Conservation (phyloP, 2,329 filamentous ascomycete species). For the Mycosphaerella sp. region DNA sequence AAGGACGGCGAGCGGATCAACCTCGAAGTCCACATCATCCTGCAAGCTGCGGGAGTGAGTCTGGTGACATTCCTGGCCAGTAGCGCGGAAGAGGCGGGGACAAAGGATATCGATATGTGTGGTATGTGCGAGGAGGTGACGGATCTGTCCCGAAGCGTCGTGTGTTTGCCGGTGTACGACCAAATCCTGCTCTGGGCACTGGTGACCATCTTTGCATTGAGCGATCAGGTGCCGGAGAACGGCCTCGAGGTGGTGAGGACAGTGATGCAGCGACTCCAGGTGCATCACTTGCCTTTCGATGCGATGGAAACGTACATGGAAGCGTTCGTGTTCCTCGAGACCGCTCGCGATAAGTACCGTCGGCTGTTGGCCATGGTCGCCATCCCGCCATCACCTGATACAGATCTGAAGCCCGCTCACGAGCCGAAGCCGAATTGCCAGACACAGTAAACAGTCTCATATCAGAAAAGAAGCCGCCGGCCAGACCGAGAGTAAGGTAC, state of each 20-base stretch:
- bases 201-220: slow-evolving; percentile 14
- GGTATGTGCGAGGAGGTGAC: slow-evolving; percentile 14
- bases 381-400: neutral
- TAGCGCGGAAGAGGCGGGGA: slow-evolving; percentile 3
- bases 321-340: slow-evolving; percentile 14
- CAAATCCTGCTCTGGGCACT: slow-evolving; percentile 14
- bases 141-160: slow-evolving; percentile 11
- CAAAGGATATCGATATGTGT: slow-evolving; percentile 10
- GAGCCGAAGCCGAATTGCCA: neutral
- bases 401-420: neutral
- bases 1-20: slow-evolving; percentile 14
- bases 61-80: slow-evolving; percentile 12
- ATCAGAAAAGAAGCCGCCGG: neutral
- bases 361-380: neutral
- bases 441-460: neutral
- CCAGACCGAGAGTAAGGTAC: neutral
- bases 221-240: slow-evolving; percentile 1
- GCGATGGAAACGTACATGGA: slow-evolving; percentile 9
- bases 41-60: slow-evolving; percentile 13
- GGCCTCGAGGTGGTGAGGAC: slow-evolving; percentile 8
- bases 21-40: slow-evolving; percentile 15
- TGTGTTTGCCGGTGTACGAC: slow-evolving; percentile 9
- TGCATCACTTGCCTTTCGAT: neutral
- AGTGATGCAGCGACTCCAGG: slow-evolving; percentile 2
- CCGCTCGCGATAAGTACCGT: slow-evolving; percentile 11